Evolutionary conservation across 75 land plant species (phyloP), one percentile per base, ranked within the genome.

Genomic region (Pseudotsuga menziesii): DNA sequence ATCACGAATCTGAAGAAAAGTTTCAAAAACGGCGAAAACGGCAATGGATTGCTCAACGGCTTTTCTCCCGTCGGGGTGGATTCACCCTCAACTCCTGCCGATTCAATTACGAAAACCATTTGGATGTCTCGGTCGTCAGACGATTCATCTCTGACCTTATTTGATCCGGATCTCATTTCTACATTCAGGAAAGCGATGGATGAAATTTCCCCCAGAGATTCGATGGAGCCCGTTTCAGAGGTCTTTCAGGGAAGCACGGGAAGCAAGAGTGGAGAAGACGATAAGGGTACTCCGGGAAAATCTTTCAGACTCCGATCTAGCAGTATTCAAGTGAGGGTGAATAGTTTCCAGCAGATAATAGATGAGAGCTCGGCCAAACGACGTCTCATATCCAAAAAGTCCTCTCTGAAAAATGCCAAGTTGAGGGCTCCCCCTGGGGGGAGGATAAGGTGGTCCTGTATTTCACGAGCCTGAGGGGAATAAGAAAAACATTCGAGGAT

Each of bases 401-500:
- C 79, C 23, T 23, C 76, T 25, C 4, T 13, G 4, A 61, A 35
- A 32, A 8, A 14, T 59, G 82, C 79, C 57, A 75, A 80, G 20
- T 48, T 22, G 23, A n/a, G n/a, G 7, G 56, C 57, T 23, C 83
- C 83, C 26, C 82, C 83, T 2, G 77, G 17, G 84, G 82, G 3
- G 83, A 82, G 27, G 76, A 79, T 23, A 79, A 61, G 67, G 71
- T 80, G 15, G 88, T 91, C 20, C 72, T 91, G 0, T 91, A 89
- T 80, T 83, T 80, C 78, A 91, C 94, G 6, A 87, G 87, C 74
- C 76, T 91, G 12, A 83, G 92, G 4, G 90, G 84, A 20, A 83
- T 91, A 4, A 83, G 94, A 15, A 58, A 77, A 13, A 91, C 94
- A 13, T 89, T 81, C 75, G 92, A 89, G 76, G 94, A 85, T 57